phyloP scores from a whole-genome alignment of 139 green algal genomes.

The Parachlorella kessleri region DNA sequence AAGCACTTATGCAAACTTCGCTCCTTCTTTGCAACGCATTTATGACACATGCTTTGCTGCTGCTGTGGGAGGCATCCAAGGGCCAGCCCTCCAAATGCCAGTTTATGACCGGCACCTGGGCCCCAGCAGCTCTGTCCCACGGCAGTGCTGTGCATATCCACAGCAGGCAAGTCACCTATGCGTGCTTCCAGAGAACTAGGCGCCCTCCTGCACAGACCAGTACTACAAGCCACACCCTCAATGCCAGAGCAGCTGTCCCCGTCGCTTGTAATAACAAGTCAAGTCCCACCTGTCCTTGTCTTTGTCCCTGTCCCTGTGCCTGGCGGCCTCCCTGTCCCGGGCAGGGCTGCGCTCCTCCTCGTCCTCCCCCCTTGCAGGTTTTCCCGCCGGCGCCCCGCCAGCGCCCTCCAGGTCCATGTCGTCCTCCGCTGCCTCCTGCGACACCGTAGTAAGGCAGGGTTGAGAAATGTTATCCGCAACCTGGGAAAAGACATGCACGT shows the following conservation, averaged over 20 bases:
- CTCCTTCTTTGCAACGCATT: too few relatives aligned
- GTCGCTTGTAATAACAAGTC: background rate
- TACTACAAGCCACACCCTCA: background rate
- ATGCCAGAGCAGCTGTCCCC: background rate
- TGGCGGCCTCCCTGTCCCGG: background rate
- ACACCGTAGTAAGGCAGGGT: too few relatives aligned
- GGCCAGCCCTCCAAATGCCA: too few relatives aligned
- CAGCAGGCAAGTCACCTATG: too few relatives aligned
- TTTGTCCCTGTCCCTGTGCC: background rate
- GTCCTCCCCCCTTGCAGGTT: background rate
- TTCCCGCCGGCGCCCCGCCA: background rate
- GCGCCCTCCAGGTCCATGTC: conserved; percentile 15
- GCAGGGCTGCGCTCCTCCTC: conserved; percentile 5
- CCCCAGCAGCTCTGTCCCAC: too few relatives aligned
- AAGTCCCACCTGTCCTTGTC: background rate
- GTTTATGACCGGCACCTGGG: too few relatives aligned
- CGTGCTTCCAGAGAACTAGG: background rate
- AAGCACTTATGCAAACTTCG: too few relatives aligned
- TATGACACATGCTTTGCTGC: too few relatives aligned
- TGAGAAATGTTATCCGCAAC: too few relatives aligned
- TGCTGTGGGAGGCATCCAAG: too few relatives aligned
- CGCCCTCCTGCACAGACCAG: background rate
- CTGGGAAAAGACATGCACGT: too few relatives aligned
- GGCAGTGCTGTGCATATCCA: too few relatives aligned
- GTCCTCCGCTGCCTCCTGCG: conserved; percentile 13